These are phyloP conservation scores for Penicillium samsonianum DNA, from an alignment of 495 filamentous ascomycete genomes.

Conservation along the genomic window DNA sequence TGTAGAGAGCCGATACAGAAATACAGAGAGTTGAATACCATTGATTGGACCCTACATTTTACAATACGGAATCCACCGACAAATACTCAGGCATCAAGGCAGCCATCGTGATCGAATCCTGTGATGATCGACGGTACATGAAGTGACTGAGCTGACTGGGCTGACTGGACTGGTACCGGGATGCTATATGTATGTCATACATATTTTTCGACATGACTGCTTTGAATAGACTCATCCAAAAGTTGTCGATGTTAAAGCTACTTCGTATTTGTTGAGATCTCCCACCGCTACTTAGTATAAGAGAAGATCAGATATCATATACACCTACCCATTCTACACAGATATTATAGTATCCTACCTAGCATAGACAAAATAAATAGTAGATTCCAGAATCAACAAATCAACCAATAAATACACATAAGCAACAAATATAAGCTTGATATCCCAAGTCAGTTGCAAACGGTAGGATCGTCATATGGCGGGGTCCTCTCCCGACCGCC, in stretches of 20 bases:
- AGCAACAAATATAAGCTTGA: slow-evolving; percentile 1
- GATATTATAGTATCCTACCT: background rate
- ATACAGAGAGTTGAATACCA: no score
- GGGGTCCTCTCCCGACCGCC: slow-evolving; percentile 35
- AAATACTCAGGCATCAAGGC: background rate
- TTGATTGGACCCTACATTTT: no score
- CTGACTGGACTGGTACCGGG: background rate
- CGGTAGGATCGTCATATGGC: slow-evolving; percentile 22
- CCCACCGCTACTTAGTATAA: slow-evolving; percentile 2
- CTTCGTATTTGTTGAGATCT: background rate
- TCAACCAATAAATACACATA: background rate
- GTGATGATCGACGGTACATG: slow-evolving; percentile 7
- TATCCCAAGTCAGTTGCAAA: slow-evolving; percentile 3
- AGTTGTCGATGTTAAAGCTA: background rate
- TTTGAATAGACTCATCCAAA: background rate
- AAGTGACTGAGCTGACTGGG: background rate
- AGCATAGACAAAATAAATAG: no score
- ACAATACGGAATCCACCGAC: no score
- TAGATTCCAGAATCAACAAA: background rate
- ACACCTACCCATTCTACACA: background rate
- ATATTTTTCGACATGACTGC: background rate
- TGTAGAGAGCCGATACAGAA: no score
- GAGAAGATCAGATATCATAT: background rate
- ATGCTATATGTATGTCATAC: slow-evolving; percentile 13
- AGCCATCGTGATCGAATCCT: background rate